phyloP scores from a whole-genome alignment of 1,284 basidiomycete genomes.

The Apiotrichum domesticum region DNA sequence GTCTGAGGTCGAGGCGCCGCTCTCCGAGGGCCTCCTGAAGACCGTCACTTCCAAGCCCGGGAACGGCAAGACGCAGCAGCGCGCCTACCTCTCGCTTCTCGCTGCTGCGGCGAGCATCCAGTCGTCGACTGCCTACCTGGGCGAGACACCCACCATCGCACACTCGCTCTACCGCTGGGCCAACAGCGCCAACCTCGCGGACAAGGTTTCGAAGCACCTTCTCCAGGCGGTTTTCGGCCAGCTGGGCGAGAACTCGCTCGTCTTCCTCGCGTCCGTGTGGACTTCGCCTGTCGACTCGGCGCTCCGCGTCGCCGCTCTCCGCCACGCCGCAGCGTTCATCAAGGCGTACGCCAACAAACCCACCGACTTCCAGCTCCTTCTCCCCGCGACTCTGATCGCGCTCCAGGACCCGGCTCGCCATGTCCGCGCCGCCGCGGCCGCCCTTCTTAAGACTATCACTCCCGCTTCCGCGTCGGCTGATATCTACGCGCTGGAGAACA shows the following conservation, averaged over 20 bases:
- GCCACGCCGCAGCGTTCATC: conserved; percentile 62
- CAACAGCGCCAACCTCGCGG: conserved; percentile 51
- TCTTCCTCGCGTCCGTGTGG: conserved; percentile 74
- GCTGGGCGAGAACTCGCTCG: conserved; percentile 64
- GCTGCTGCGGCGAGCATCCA: conserved; percentile 25
- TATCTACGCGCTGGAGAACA: conserved; percentile 73
- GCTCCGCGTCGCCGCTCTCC: conserved; percentile 64
- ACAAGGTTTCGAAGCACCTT: conserved; percentile 54
- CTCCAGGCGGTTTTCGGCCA: conserved; percentile 63
- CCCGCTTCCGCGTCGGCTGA: conserved; percentile 40
- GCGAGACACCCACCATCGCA: conserved; percentile 16
- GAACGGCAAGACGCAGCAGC: conserved; percentile 29
- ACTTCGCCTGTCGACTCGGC: conserved; percentile 38
- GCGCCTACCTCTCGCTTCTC: conserved; percentile 30
- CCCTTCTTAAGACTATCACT: conserved; percentile 50
- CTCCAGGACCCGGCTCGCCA: conserved; percentile 54
- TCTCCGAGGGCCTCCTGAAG: conserved; percentile 19
- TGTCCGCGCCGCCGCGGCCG: conserved; percentile 61
- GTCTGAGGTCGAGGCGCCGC: conserved; percentile 16
- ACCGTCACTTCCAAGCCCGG: conserved; percentile 30
- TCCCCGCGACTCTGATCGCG: conserved; percentile 69
- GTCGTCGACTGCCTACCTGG: conserved; percentile 3
- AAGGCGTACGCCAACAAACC: conserved; percentile 46
- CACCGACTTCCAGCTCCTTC: conserved; percentile 73
- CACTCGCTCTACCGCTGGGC: conserved; percentile 57